A percentile compares a stretch with the other conserved stretches of the same genome.
Conservation (phyloP, 2,329 filamentous ascomycete genomes). For the Alternaria solani region DNA sequence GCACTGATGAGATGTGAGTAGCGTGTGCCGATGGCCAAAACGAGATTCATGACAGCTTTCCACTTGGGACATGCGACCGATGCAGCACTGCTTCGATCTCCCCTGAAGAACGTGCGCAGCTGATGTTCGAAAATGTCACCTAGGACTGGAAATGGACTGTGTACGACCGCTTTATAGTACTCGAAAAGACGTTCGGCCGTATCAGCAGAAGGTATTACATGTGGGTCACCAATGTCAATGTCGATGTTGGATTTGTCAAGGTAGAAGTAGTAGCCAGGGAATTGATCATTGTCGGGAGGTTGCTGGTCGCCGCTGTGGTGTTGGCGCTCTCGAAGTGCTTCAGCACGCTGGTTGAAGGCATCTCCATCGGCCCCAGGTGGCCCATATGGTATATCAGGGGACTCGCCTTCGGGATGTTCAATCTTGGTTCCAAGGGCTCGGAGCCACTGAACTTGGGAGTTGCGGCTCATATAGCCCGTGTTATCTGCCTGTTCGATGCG, state of each 20-base stretch:
- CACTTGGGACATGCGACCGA: slow-evolving; percentile 26
- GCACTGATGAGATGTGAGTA: slow-evolving; percentile 40
- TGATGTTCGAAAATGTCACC: slow-evolving; percentile 17
- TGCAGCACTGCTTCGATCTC: slow-evolving; percentile 2
- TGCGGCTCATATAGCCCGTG: slow-evolving; percentile 37
- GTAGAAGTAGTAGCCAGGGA: slow-evolving; percentile 36
- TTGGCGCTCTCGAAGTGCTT: slow-evolving; percentile 8
- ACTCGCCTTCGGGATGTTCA: slow-evolving; percentile 18
- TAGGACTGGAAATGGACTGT: slow-evolving; percentile 36
- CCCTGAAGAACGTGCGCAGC: slow-evolving; percentile 9
- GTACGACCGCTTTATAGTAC: slow-evolving; percentile 40
- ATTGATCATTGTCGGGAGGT: neutral
- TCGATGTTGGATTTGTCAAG: slow-evolving; percentile 30
- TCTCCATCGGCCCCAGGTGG: slow-evolving; percentile 23
- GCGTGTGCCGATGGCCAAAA: slow-evolving; percentile 52
- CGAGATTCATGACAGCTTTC: slow-evolving; percentile 48
- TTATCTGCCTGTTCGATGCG: slow-evolving; percentile 21
- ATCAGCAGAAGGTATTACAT: slow-evolving; percentile 35
- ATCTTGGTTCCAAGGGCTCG: slow-evolving; percentile 21
- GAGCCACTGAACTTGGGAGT: slow-evolving; percentile 39
- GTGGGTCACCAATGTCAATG: slow-evolving; percentile 24
- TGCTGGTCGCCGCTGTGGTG: neutral
- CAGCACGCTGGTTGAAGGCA: slow-evolving; percentile 15
- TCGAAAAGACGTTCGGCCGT: slow-evolving; percentile 38
- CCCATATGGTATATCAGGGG: slow-evolving; percentile 23